Base-by-base conservation (phyloP, 257 asterid species). In the Haberlea rhodopensis region DNA sequence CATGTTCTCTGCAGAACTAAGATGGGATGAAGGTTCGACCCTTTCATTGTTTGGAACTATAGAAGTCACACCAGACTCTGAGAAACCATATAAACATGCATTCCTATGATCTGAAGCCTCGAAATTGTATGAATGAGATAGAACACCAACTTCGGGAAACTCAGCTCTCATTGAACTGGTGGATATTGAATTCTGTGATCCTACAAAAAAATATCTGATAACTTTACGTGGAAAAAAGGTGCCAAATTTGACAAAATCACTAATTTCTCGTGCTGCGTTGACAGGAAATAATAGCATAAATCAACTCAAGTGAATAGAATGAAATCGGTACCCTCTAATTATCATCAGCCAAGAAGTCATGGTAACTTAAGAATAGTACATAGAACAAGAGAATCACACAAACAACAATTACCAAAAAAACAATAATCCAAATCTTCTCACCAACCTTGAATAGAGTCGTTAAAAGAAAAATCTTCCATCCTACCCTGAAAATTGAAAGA, bases 361-460 rank as follows among this genome's bases (percentile, higher is more conserved):
- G n/a, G n/a, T n/a, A n/a, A n/a, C n/a, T n/a, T n/a, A n/a, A n/a
- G n/a, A n/a, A n/a, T n/a, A n/a, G n/a, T n/a, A n/a, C n/a, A n/a
- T n/a, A n/a, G n/a, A n/a, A n/a, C n/a, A n/a, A n/a, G n/a, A n/a
- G n/a, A n/a, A n/a, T n/a, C n/a, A n/a, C n/a, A n/a, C n/a, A n/a
- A n/a, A n/a, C n/a, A n/a, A n/a, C n/a, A 55, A 40, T 43, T 49
- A 69, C 46, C 37, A 62, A 57, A 49, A 6, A 37, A 31, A 24
- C 57, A 28, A n/a, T 29, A 78, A 53, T 62, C 27, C 15, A n/a
- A 32, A 66, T 16, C 24, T 55, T 71, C 71, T 57, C 73, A 71
- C 90, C 51, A 70, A 90, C 96, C 95, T 84, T 77, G 81, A 59
- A 70, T 13, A 60, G 29, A 53, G 5, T 77, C 74, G 62, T 63